phyloP scores from a whole-genome alignment of 148 eudicot genomes.

The Chenopodium berlandieri region DNA sequence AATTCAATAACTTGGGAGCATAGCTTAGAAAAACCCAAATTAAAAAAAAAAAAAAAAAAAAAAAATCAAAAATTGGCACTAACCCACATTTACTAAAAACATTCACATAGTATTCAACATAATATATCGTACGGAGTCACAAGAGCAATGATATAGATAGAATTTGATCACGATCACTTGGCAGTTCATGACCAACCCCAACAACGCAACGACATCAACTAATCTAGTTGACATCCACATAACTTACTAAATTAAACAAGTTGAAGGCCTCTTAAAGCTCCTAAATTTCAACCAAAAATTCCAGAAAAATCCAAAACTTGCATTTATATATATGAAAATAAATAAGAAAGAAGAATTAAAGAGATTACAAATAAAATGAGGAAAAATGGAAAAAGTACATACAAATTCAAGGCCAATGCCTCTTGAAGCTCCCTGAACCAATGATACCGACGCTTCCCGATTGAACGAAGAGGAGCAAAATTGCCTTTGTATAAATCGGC shows the following conservation, averaged over 20 bases:
- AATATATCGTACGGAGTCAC: background rate
- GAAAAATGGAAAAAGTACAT: conserved; percentile 4
- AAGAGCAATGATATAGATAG: background rate
- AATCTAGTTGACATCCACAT: background rate
- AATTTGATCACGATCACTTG: background rate
- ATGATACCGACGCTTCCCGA: conserved; percentile 27
- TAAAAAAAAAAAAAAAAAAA: no score
- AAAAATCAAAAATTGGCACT: no score
- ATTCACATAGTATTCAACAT: background rate
- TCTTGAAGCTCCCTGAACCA: conserved; percentile 51
- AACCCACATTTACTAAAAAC: background rate
- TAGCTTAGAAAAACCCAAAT: no score
- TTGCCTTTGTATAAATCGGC: conserved; percentile 4
- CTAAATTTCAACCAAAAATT: background rate
- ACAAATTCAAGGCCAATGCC: conserved; percentile 54
- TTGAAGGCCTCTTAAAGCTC: background rate
- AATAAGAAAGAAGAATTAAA: no score
- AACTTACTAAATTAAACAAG: no score
- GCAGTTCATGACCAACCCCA: background rate
- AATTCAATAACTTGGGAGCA: no score
- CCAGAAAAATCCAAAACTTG: background rate
- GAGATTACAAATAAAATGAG: background rate
- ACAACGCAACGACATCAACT: no score
- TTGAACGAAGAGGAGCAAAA: conserved; percentile 8
- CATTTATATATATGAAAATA: no score